Evolutionary conservation across 2,329 filamentous ascomycete species (phyloP), one percentile per base, ranked within the genome.

Genomic region (Aspergillus fijiensis): DNA sequence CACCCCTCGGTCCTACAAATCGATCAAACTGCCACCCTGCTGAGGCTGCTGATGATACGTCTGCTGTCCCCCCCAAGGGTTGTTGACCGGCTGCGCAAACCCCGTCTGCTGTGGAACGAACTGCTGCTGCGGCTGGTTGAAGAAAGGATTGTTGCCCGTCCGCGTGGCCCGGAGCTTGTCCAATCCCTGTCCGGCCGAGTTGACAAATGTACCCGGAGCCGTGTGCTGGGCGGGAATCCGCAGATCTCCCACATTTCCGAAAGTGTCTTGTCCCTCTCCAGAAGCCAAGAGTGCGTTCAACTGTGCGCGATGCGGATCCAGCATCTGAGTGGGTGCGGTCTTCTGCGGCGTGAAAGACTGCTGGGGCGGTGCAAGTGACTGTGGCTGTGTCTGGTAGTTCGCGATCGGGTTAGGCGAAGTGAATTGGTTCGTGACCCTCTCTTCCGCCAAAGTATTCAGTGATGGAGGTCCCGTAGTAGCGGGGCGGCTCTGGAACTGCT

Each of bases 141-240:
- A 80, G 80, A 98, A 99, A 0, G 95, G 95, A 72, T 98, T 98
- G 80, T 86, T 95, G 2, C 88, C 92, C 0, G 91, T 91, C 59
- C 83, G 83, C 11, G 80, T 77, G 4, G 82, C 81, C 64, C 92
- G 90, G 49, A 97, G 77, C 60, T 85, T 85, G 67, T 87, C 86
- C 59, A 91, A 79, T n/a, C 91, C 91, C 42, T 89, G 83, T 53
- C 95, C 95, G 6, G 95, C 92, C 61, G 91, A 96, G 79, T 99
- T 99, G 79, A 99, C 89, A 74, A 98, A 99, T 0, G 91, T 96
- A 27, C 94, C 95, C 0, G 95, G 95, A 1, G 95, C 92, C 0
- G 95, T 99, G 76, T 99, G 95, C 74, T 99, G 95, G 2, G 95
- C 88, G 1, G 95, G 95, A 65, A 99, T 96, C 76, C 95, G 92